Evolutionary conservation across 2,329 filamentous ascomycete genomes (phyloP).

Genomic region (Lachnellula willkommii): DNA sequence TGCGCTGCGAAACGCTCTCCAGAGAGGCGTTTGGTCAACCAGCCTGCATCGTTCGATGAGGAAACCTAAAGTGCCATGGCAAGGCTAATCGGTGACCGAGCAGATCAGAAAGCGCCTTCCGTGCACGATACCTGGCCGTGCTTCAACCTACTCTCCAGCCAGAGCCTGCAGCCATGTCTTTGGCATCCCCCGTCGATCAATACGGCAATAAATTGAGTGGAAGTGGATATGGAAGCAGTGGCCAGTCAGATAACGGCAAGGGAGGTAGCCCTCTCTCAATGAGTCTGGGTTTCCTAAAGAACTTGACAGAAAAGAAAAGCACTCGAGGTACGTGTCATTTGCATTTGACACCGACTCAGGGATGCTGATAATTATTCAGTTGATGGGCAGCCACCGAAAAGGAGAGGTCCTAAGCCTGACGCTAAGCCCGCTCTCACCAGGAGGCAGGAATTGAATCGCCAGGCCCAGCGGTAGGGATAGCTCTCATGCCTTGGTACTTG

Average conservation of each 20-base stretch:
- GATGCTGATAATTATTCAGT: conserved; percentile 10
- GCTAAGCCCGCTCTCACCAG: conserved; percentile 90
- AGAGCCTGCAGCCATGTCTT: conserved; percentile 22
- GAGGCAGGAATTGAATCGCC: conserved; percentile 88
- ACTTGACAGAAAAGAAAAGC: conserved; percentile 64
- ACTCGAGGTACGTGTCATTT: conserved; percentile 57
- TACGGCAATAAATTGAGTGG: conserved; percentile 25
- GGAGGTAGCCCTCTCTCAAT: conserved; percentile 32
- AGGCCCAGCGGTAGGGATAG: conserved; percentile 75
- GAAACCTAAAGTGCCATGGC: conserved; percentile 12
- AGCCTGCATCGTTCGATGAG: not conserved
- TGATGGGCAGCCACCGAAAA: conserved; percentile 84
- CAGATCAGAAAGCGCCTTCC: conserved; percentile 10
- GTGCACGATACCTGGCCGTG: conserved; percentile 1
- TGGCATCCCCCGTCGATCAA: conserved; percentile 24
- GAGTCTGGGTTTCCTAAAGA: conserved; percentile 61
- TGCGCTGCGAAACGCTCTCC: not conserved
- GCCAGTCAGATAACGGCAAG: conserved; percentile 29
- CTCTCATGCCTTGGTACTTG: not conserved
- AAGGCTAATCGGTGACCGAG: conserved; percentile 9
- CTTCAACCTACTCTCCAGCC: not conserved
- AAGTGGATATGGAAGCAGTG: conserved; percentile 28
- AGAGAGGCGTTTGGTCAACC: not conserved
- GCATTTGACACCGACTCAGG: not conserved
- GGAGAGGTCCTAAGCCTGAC: conserved; percentile 90